A percentile compares a stretch with the other conserved stretches of the same genome.
These are phyloP conservation scores for Eucalyptus urophylla DNA, from an alignment of 345 rosid species.

Conservation along the genomic window DNA sequence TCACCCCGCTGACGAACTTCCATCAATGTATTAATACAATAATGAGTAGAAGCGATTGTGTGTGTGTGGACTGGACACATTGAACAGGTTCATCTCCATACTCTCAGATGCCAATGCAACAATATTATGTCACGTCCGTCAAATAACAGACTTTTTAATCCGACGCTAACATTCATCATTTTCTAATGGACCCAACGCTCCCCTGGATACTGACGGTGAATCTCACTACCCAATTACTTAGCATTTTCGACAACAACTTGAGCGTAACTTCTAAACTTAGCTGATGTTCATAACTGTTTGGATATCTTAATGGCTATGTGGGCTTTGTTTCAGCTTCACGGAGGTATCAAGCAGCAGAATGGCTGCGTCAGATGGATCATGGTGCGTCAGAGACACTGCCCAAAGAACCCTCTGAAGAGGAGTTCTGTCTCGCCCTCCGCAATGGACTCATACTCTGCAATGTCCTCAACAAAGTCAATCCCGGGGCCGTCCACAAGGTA, in stretches of 20 bases:
- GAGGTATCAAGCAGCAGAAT: constrained; percentile 83
- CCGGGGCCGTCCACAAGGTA: constrained; percentile 92
- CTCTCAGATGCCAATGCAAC: not conserved
- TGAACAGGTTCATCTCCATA: not conserved
- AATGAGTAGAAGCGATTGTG: not conserved
- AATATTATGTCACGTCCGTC: not conserved
- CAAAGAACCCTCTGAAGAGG: constrained; percentile 69
- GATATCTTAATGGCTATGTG: not conserved
- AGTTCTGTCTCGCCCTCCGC: constrained; percentile 59
- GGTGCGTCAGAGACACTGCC: constrained; percentile 47
- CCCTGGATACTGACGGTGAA: not conserved
- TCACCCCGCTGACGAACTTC: not conserved
- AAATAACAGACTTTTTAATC: not conserved
- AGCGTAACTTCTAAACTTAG: not conserved
- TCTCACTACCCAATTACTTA: not conserved
- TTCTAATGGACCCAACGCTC: not conserved
- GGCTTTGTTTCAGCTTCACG: constrained; percentile 43
- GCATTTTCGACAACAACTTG: not conserved
- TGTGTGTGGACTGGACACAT: not conserved
- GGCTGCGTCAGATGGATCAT: constrained; percentile 84
- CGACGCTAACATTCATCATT: not conserved
- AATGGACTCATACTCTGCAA: constrained; percentile 95
- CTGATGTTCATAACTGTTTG: not conserved
- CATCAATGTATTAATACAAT: not conserved
- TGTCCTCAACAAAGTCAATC: constrained; percentile 91